Evolutionary conservation across 495 filamentous ascomycete species (phyloP), one percentile per base, ranked within the genome.

Genomic region (Daldinia caldariorum): DNA sequence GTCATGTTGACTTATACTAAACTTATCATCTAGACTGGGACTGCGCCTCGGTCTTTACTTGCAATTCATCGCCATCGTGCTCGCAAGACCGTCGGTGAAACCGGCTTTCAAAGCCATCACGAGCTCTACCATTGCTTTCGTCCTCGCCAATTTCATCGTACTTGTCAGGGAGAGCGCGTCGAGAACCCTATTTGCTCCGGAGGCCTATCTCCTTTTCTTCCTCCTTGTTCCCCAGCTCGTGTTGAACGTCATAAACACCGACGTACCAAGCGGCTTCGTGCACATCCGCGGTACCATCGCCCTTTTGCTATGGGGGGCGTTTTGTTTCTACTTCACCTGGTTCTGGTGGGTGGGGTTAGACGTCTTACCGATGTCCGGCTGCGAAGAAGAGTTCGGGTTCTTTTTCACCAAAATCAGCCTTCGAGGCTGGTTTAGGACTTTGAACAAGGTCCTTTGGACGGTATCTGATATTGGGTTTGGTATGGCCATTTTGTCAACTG

Each of bases 41-140:
- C 76, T 82, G 39, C 68, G 80, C 22, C 37, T 81, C 34, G 79
- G 79, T 31, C 72, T 79, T 49, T 82, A 82, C 59, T 53, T 79
- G 8, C 79, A 81, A 69, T 79, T 75, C 67, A 55, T 78, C 34
- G 67, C 77, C 13, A 50, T 72, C 32, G 59, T 61, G 16, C 35
- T 72, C 12, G 70, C 70, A 13, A 63, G 65, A 16, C 60, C 59
- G 18, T 50, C 66, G 3, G 38, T 61, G n/a, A 53, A 45, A 29
- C 43, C 39, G 26, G 56, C 66, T 8, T 67, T 64, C 31, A 50
- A 63, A 22, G 41, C 57, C 13, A 55, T 67, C 49, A 59, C 68
- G 13, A 61, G 49, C 38, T 70, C 67, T 6, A 64, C 67, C 29
- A 65, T 70, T 8, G 61, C 61, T 6, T 65, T 66, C 20, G 56